Evolutionary conservation across 1,139 yeast genomes (phyloP).

Genomic region (Zhuliangozyma parablackwelliae): DNA sequence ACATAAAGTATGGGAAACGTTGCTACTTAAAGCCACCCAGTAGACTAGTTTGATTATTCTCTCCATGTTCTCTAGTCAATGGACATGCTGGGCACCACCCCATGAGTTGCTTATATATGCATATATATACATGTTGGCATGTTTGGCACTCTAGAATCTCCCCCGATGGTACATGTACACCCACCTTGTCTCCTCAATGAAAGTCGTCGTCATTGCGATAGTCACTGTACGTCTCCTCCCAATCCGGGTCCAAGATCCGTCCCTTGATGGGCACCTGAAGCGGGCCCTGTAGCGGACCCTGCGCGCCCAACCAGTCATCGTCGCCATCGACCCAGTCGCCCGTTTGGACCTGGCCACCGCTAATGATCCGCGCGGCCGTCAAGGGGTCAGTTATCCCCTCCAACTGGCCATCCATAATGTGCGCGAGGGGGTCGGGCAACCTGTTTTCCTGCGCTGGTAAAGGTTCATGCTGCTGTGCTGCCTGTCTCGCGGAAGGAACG

Average conservation of each 20-base stretch:
- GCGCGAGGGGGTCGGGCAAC: conserved; percentile 46
- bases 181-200: conserved; percentile 8
- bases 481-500: background rate
- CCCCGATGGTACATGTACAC: conserved; percentile 4
- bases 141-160: background rate
- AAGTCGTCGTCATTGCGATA: conserved; percentile 39
- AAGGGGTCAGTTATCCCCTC: conserved; percentile 27
- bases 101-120: too few species aligned
- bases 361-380: conserved; percentile 38
- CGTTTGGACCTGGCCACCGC: conserved; percentile 39
- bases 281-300: background rate
- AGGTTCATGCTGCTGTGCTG: conserved; percentile 8
- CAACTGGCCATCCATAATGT: conserved; percentile 37
- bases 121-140: background rate
- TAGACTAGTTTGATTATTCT: too few species aligned
- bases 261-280: conserved; percentile 2
- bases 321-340: conserved; percentile 37
- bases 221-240: conserved; percentile 40
- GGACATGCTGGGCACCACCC: too few species aligned
- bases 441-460: conserved; percentile 14
- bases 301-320: conserved; percentile 19
- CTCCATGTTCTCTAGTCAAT: too few species aligned
- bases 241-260: conserved; percentile 22
- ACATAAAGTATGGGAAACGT: too few species aligned
- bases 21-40: too few species aligned